Conservation (phyloP, 2,329 filamentous ascomycete species). For the Aureobasidium zeae region DNA sequence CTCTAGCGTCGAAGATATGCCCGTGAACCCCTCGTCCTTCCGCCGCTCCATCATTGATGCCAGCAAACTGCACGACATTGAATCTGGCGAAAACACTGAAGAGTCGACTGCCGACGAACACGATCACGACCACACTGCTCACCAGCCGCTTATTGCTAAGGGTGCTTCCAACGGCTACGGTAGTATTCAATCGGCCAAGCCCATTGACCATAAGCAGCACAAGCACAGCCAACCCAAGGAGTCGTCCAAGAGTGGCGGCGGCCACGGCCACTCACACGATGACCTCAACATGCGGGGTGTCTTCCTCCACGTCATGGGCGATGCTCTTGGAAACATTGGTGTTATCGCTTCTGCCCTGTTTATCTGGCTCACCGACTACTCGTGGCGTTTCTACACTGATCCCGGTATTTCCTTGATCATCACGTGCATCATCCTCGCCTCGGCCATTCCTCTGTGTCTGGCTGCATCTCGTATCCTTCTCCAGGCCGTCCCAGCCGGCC, state of each 20-base stretch:
- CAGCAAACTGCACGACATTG: constrained; percentile 51
- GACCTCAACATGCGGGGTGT: constrained; percentile 91
- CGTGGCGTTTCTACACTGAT: constrained; percentile 78
- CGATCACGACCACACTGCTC: constrained; percentile 22
- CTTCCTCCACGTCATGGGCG: constrained; percentile 63
- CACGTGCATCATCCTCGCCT: constrained; percentile 64
- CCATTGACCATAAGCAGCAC: constrained; percentile 45
- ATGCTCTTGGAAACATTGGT: constrained; percentile 77
- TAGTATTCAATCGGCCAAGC: constrained; percentile 23
- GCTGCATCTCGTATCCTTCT: constrained; percentile 81
- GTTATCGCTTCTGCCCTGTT: constrained; percentile 74
- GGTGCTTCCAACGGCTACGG: constrained; percentile 25
- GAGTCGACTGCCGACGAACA: constrained; percentile 37
- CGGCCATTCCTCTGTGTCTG: constrained; percentile 67
- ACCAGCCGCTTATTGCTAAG: constrained; percentile 29
- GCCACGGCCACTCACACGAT: constrained; percentile 66
- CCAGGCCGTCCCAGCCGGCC: constrained; percentile 83
- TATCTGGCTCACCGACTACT: constrained; percentile 83
- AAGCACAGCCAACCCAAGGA: constrained; percentile 71
- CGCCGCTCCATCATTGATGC: constrained; percentile 86
- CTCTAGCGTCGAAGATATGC: constrained; percentile 57
- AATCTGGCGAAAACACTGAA: constrained; percentile 47
- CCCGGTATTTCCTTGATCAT: constrained; percentile 90
- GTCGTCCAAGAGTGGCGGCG: constrained; percentile 45
- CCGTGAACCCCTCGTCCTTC: constrained; percentile 82